A percentile compares a stretch with the other conserved stretches of the same genome.
These are phyloP conservation scores for Cercospora citrullina DNA, from an alignment of 2,329 filamentous ascomycete species.

Conservation along the genomic window DNA sequence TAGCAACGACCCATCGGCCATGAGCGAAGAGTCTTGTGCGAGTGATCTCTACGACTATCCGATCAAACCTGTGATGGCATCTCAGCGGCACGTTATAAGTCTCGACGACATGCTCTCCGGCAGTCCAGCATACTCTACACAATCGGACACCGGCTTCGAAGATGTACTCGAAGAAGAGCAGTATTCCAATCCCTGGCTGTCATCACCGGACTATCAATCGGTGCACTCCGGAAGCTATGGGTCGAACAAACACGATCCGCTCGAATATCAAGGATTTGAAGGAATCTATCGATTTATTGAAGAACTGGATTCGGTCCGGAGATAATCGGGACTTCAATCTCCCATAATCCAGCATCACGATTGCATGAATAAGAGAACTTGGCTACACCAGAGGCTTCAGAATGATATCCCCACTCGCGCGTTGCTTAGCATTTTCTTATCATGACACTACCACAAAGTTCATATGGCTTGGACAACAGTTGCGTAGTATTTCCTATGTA, in stretches of 20 bases:
- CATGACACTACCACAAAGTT: not conserved
- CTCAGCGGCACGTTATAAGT: slow-evolving; percentile 43
- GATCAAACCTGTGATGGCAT: slow-evolving; percentile 17
- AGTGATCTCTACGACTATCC: slow-evolving; percentile 24
- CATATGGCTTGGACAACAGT: not conserved
- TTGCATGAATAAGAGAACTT: slow-evolving; percentile 1
- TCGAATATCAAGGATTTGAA: slow-evolving; percentile 63
- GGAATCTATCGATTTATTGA: slow-evolving; percentile 67
- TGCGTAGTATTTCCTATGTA: slow-evolving; percentile 5
- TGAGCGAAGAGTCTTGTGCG: slow-evolving; percentile 46
- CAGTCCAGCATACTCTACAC: slow-evolving; percentile 40
- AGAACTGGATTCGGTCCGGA: slow-evolving; percentile 57
- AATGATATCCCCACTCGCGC: slow-evolving; percentile 17
- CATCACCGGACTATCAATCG: slow-evolving; percentile 57
- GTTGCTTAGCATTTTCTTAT: not conserved
- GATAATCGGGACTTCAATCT: slow-evolving; percentile 16
- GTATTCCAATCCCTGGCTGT: slow-evolving; percentile 55
- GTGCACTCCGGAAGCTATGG: slow-evolving; percentile 53
- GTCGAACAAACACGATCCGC: slow-evolving; percentile 43
- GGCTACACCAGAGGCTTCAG: slow-evolving; percentile 12
- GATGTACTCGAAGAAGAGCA: slow-evolving; percentile 36
- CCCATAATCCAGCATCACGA: slow-evolving; percentile 14
- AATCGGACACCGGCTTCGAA: slow-evolving; percentile 36
- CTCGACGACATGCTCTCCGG: slow-evolving; percentile 60
- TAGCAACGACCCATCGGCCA: slow-evolving; percentile 46